Percentiles rank a stretch among this genome's conserved stretches.
Conservation (phyloP, 768 basidiomycete species). For the Naganishia kalamii region DNA sequence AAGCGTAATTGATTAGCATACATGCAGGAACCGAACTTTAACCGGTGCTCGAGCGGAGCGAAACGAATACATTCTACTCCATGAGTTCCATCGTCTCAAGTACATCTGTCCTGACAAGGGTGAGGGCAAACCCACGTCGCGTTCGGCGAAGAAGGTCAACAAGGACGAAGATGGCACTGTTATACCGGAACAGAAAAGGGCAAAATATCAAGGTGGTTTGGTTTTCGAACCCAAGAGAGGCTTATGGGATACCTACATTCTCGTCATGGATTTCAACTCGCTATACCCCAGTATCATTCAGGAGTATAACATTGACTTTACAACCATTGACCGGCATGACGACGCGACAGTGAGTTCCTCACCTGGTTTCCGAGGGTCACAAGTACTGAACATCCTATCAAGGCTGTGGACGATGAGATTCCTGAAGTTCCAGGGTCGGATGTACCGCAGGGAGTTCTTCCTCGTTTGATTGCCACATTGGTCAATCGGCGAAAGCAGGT, state of each 20-base stretch:
- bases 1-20: background rate
- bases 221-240: slow-evolving; percentile 95
- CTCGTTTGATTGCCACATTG: slow-evolving; percentile 92
- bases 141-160: slow-evolving; percentile 50
- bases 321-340: slow-evolving; percentile 73
- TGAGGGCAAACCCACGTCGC: slow-evolving; percentile 48
- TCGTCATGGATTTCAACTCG: slow-evolving; percentile 99
- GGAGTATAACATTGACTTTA: slow-evolving; percentile 99
- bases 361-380: background rate
- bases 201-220: slow-evolving; percentile 97
- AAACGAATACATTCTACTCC: slow-evolving; percentile 96
- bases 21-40: slow-evolving; percentile 82
- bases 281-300: slow-evolving; percentile 98
- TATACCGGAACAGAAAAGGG: slow-evolving; percentile 59
- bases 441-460: slow-evolving; percentile 78
- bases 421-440: slow-evolving; percentile 76
- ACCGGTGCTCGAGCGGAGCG: slow-evolving; percentile 97
- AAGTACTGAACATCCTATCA: slow-evolving; percentile 23
- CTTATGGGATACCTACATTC: slow-evolving; percentile 90
- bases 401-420: slow-evolving; percentile 71
- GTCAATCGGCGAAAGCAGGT: slow-evolving; percentile 84
- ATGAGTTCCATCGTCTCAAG: slow-evolving; percentile 93
- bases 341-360: slow-evolving; percentile 40
- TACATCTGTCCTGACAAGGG: slow-evolving; percentile 94
- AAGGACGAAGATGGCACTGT: slow-evolving; percentile 55